Base-by-base conservation (phyloP, 1,139 yeast genomes). In the Suhomyces terraborum region DNA sequence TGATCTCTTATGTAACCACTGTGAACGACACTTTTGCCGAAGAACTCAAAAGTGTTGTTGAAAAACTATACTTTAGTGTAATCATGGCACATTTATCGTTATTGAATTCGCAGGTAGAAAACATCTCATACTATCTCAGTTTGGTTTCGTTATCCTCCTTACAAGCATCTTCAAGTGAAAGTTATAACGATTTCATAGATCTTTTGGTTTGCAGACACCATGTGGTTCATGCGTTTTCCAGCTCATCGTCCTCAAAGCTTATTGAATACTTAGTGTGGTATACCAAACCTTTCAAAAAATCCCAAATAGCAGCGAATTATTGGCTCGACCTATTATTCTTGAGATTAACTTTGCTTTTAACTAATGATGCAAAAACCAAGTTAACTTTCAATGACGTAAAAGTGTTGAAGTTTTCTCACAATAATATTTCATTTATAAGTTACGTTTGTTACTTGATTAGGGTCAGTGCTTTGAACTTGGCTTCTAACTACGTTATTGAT, bases 321-420 rank as follows among this genome's bases (percentile, higher is more conserved):
- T 73, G 78, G 78, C 54, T 67, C n/a, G 68, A 62, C 20, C 52
- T 64, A 25, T 48, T 70, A 32, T 62, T 57, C 43, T 51, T 50
- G 22, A 56, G 60, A 37, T 56, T 68, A 24, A 57, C 68, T 9
- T 35, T 45, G 14, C 43, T 49, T 10, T 51, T 68, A 36, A 47
- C 64, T 10, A 50, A 54, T 10, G 52, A 55, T 21, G 67, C 66
- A 19, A 49, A 51, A 4, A 23, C 26, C 19, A 27, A 29, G 14
- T 35, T 50, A 23, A 25, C 53, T 6, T 43, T 48, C 12, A 41
- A 43, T 7, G 62, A 61, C 36, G 44, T 67, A 6, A 44, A 48
- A 16, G 42, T 44, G 4, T 58, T 61, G 38, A 53, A 55, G 28
- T 64, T 69, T 45, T 54, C 54, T 32, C 52, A 52, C 4, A 69